phyloP scores from a whole-genome alignment of 257 asterid genomes.

The Fraxinus anomala region DNA sequence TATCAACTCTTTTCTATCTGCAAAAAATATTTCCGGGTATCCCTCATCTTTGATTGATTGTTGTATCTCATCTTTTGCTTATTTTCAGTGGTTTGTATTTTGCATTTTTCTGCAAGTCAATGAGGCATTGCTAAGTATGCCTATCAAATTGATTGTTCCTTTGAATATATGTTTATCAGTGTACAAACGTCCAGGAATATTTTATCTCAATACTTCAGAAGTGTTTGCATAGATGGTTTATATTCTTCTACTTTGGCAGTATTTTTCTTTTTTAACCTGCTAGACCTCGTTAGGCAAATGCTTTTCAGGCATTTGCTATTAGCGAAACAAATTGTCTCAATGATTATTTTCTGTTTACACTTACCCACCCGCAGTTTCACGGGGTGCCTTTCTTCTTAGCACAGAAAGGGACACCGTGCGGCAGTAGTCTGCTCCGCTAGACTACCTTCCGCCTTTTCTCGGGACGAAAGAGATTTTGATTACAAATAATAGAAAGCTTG shows the following conservation, averaged over 20 bases:
- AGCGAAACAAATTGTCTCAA: neutral
- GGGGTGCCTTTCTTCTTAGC: too few relatives aligned
- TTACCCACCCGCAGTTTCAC: neutral
- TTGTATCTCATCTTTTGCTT: slow-evolving; percentile 18
- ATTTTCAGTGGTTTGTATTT: slow-evolving; percentile 21
- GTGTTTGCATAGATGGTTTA: neutral
- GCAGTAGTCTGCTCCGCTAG: too few relatives aligned
- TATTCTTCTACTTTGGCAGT: neutral
- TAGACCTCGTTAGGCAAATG: slow-evolving; percentile 1
- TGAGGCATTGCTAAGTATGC: slow-evolving; percentile 4
- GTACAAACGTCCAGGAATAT: neutral
- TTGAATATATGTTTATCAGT: slow-evolving; percentile 10
- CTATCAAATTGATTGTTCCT: slow-evolving; percentile 1
- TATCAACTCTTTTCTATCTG: slow-evolving; percentile 88
- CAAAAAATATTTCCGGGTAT: slow-evolving; percentile 97
- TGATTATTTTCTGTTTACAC: slow-evolving; percentile 1
- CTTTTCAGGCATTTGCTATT: neutral
- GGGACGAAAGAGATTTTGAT: too few relatives aligned
- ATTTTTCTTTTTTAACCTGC: neutral
- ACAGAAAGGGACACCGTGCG: too few relatives aligned
- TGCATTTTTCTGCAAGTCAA: slow-evolving; percentile 18
- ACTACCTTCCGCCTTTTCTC: too few relatives aligned
- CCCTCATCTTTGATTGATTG: slow-evolving; percentile 17
- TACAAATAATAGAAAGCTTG: too few relatives aligned
- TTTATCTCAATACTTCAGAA: neutral